Evolutionary conservation across 2,329 filamentous ascomycete species (phyloP), one percentile per base, ranked within the genome.

Genomic region (Aspergillus novoparasiticus): DNA sequence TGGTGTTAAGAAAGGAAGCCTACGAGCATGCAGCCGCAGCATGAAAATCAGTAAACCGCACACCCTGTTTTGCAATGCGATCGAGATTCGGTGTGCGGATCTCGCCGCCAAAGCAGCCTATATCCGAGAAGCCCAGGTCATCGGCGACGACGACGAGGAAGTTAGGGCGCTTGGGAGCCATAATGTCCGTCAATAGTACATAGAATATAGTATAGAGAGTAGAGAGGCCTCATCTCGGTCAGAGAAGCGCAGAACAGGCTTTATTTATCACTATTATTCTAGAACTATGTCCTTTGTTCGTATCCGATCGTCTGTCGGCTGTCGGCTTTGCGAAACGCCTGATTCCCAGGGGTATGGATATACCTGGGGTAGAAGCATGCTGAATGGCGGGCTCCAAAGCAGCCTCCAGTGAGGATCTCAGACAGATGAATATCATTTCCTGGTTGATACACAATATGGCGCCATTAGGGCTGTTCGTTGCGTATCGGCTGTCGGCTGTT

Each of bases 31-130:
- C 87, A 2, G 87, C 85, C 0, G 88, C 87, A 1, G 87, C 85
- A 69, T 90, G 87, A 73, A 88, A 89, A 68, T 89, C 85, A 0
- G 86, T 89, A 69, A 89, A 87, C 6, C 86, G 83, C 23, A 89
- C 74, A 34, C 86, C 83, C 60, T 82, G 75, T 74, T 80, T 57
- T 3, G 84, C 81, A 3, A 86, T 73, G 43, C 82, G 83, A 74
- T 88, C 84, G 43, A 89, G 78, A 68, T 86, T 84, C 0, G 86
- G 86, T 0, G 86, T 89, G 41, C 81, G 80, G 68, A 89, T 88
- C 73, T 89, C 86, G 65, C 84, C 82, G 50, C 87, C 86, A 68
- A 86, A 89, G 69, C 83, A 84, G 55, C 83, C 82, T 23, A 86
- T 79, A 67, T 89, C 86, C 53, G 83, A 84, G 78, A 86, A 87